Evolutionary conservation across 768 basidiomycete species (phyloP), one percentile per base, ranked within the genome.

Genomic region (Trametes cubensis): DNA sequence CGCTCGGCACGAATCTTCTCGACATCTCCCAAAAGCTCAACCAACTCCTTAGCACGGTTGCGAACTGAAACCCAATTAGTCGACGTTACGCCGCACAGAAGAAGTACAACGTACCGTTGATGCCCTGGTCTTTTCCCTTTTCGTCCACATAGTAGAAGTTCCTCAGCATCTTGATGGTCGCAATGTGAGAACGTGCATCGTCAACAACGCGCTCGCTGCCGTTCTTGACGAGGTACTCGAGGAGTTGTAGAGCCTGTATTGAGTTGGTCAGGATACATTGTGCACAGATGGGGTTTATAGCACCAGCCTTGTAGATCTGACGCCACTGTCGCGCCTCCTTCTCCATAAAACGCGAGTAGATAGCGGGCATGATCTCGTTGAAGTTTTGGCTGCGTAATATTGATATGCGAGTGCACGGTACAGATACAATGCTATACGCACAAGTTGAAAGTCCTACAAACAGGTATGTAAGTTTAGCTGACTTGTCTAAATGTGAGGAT

Each of bases 131-230:
- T 74, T 99, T 98, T 51, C 94, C 95, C 78, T 96, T 96, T 65
- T 98, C 96, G 66, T 99, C 97, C 58, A 98, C 92, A 74, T 98
- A 98, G 72, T 98, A 96, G 78, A 99, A 99, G 70, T 89, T 97
- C 60, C 95, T 80, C 13, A 98, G 84, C 93, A 98, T 98, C 78
- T 98, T 98, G 69, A 99, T 83, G 20, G 95, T 96, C 26, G 94
- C 90, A 26, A 98, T 80, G 74, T 98, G 97, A 1, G 93, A 90
- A 54, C 97, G 84, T 1, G 96, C 93, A 75, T 99, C 97, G 72
- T 99, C 97, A 18, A 99, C 94, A 13, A 98, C 96, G 42, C 97
- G 89, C 73, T 99, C 97, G 28, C 92, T 94, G 18, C 97, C 97
- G 67, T 98, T 91, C 76, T 97, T 99, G 74, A 98, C 81, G 53